Evolutionary conservation across 768 basidiomycete species (phyloP).

Genomic region (Pisolithus sp.): DNA sequence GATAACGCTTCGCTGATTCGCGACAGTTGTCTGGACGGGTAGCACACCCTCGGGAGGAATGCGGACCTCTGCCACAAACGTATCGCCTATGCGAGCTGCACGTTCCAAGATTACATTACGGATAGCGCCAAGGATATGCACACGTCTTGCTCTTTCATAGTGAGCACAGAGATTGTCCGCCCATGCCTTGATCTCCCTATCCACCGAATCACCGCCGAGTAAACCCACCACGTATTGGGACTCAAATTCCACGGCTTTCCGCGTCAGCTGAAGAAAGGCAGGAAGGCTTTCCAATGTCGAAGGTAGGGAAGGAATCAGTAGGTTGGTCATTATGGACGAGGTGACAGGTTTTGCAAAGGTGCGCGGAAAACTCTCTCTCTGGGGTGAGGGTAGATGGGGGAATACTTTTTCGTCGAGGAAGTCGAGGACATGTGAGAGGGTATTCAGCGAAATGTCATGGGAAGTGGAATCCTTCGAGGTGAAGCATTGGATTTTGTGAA

Average conservation of each 20-base stretch:
- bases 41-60: slow-evolving; percentile 1
- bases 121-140: slow-evolving; percentile 56
- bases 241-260: slow-evolving; percentile 64
- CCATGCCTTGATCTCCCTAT: slow-evolving; percentile 61
- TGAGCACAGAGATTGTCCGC: slow-evolving; percentile 58
- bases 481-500: slow-evolving; percentile 43
- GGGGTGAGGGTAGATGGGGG: slow-evolving; percentile 43
- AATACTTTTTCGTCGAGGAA: slow-evolving; percentile 60
- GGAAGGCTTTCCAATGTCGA: slow-evolving; percentile 54
- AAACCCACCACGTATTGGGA: slow-evolving; percentile 42
- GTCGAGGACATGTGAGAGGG: slow-evolving; percentile 49
- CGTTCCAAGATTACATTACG: slow-evolving; percentile 46
- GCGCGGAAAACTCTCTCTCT: slow-evolving; percentile 42
- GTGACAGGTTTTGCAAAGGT: slow-evolving; percentile 58
- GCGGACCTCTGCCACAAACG: slow-evolving; percentile 21
- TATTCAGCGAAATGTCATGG: slow-evolving; percentile 38
- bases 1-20: not conserved
- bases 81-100: slow-evolving; percentile 12
- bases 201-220: slow-evolving; percentile 42
- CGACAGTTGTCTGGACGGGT: not conserved
- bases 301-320: slow-evolving; percentile 69
- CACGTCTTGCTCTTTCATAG: slow-evolving; percentile 73
- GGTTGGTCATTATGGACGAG: slow-evolving; percentile 52
- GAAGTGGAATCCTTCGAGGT: slow-evolving; percentile 39
- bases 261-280: slow-evolving; percentile 50